phyloP scores from a whole-genome alignment of 176 grass and related monocot genomes.

The Zoysia pacifica region DNA sequence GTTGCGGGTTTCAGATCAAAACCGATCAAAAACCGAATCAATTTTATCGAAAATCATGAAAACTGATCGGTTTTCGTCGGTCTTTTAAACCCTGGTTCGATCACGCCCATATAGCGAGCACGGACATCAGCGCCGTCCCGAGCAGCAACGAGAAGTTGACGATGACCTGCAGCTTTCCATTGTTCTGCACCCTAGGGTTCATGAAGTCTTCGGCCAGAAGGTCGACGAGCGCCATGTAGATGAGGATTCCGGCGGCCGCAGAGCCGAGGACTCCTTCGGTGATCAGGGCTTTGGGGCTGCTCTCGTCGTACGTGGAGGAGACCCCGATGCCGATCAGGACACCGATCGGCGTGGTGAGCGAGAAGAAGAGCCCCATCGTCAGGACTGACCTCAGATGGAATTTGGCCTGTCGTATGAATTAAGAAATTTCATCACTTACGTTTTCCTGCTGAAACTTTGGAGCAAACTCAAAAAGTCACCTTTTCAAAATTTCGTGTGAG shows the following conservation, averaged over 20 bases:
- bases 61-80: no score
- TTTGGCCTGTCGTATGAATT: constrained; percentile 39
- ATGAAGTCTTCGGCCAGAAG: constrained; percentile 63
- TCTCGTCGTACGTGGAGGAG: constrained; percentile 64
- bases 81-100: no score
- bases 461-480: neutral
- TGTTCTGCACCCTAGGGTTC: constrained; percentile 62
- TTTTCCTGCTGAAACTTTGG: neutral
- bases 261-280: constrained; percentile 59
- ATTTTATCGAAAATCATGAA: no score
- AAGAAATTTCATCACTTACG: neutral
- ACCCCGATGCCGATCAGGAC: constrained; percentile 68
- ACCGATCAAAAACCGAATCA: no score
- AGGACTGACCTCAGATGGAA: constrained; percentile 40
- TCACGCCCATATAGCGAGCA: constrained; percentile 76
- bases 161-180: constrained; percentile 46
- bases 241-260: constrained; percentile 47
- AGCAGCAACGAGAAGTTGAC: constrained; percentile 49
- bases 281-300: constrained; percentile 57
- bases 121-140: constrained; percentile 59
- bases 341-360: constrained; percentile 63
- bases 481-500: neutral
- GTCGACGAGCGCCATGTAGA: constrained; percentile 77
- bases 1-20: no score
- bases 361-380: constrained; percentile 60